A percentile compares a stretch with the other conserved stretches of the same genome.
Conservation (phyloP, 2,329 filamentous ascomycete species). For the Teratosphaeria viscida region DNA sequence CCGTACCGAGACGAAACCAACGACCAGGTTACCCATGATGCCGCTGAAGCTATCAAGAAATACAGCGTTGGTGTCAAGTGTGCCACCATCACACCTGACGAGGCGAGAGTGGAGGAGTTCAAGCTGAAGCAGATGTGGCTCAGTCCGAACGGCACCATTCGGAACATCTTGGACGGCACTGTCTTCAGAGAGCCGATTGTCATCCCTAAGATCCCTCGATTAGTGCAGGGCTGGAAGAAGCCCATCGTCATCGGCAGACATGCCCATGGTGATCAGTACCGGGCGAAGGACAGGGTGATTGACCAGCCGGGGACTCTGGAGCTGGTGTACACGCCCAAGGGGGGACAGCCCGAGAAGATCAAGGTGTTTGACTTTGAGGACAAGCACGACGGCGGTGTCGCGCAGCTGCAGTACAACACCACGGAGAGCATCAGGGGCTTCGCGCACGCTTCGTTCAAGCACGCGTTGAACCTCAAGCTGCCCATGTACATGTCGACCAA, state of each 20-base stretch:
- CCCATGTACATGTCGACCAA: slow-evolving; percentile 99
- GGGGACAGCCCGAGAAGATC: slow-evolving; percentile 71
- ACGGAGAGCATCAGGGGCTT: slow-evolving; percentile 91
- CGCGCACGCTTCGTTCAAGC: slow-evolving; percentile 92
- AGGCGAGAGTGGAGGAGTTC: slow-evolving; percentile 93
- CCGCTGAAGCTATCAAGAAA: slow-evolving; percentile 96
- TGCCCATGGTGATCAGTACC: slow-evolving; percentile 97
- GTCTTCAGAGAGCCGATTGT: slow-evolving; percentile 99
- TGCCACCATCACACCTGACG: slow-evolving; percentile 96
- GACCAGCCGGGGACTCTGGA: slow-evolving; percentile 75
- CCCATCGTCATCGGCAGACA: slow-evolving; percentile 98
- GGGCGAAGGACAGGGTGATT: slow-evolving; percentile 83
- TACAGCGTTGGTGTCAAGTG: slow-evolving; percentile 99
- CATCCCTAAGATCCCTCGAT: slow-evolving; percentile 81
- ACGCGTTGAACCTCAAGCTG: slow-evolving; percentile 73
- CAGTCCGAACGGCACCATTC: slow-evolving; percentile 83
- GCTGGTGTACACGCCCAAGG: slow-evolving; percentile 84
- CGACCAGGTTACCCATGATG: slow-evolving; percentile 90
- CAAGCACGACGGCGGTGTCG: slow-evolving; percentile 61
- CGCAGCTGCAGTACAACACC: slow-evolving; percentile 97
- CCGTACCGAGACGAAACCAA: slow-evolving; percentile 93
- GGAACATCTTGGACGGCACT: slow-evolving; percentile 70
- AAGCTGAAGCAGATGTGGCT: slow-evolving; percentile 99
- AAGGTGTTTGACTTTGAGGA: slow-evolving; percentile 85
- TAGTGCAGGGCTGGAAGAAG: slow-evolving; percentile 96